Base-by-base conservation (phyloP, 2,329 filamentous ascomycete species). In the Diaporthe eres region DNA sequence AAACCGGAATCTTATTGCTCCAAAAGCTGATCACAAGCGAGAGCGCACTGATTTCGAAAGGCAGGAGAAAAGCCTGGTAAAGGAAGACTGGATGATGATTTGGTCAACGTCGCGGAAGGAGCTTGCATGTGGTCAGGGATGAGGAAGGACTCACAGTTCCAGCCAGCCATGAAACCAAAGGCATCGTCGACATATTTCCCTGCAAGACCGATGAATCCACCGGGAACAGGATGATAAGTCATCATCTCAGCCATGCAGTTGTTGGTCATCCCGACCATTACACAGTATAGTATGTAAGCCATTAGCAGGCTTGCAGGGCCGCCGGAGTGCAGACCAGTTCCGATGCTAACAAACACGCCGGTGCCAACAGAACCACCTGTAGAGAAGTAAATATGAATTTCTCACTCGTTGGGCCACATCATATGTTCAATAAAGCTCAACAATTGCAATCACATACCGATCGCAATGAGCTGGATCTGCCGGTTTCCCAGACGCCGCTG, bases 131-230 rank as follows among this genome's bases (percentile, higher is more conserved):
- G 31, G 39, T 13, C 39, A 42, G 39, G 39, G 39, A 42, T 13
- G 39, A 2, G 39, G 3, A 42, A 13, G 39, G 39, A 42, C 39
- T 42, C 13, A 42, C 85, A 86, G 76, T 86, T 86, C 84, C 84
- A 86, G 37, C 84, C 85, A 17, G 82, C 85, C 81, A 87, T 88
- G 79, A 93, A 92, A 39, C 91, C 91, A 28, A 91, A 85, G 12
- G 91, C 87, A n/a, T 92, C 91, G 81, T 93, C 92, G 12, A 91
- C 90, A 89, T 90, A 93, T 78, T 91, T 86, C 37, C 91, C 91
- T 8, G 91, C 91, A 79, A 93, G 86, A 77, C 92, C 90, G 78
- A 93, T 89, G 81, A 92, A 93, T 3, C 89, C 90, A 77, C 91
- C 91, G 57, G 87, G 88, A 60, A 93, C 87, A 34, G 92, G 92